Percentiles rank a stretch among this genome's conserved stretches.
Conservation (phyloP, 169 alveolate genomes). For the Cryptosporidium felis region DNA sequence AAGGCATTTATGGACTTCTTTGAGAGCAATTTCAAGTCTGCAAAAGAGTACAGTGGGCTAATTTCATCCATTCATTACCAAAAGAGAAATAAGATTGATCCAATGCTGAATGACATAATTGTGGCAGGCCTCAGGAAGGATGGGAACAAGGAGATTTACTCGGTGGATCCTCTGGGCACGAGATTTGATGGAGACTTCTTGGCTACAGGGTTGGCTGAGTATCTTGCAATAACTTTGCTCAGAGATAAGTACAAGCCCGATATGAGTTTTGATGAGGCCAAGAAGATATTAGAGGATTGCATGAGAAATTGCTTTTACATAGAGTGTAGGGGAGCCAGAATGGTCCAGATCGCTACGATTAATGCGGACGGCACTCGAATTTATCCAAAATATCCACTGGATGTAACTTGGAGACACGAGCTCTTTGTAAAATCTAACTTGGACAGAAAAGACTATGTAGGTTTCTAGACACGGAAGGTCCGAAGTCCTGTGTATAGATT, state of each 20-base stretch:
- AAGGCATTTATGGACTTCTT: constrained; percentile 38
- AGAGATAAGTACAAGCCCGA: constrained; percentile 74
- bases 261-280: constrained; percentile 78
- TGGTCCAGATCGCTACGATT: constrained; percentile 58
- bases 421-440: constrained; percentile 4
- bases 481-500: no score
- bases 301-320: constrained; percentile 66
- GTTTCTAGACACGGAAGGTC: no score
- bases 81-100: constrained; percentile 75
- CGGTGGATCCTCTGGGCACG: constrained; percentile 77
- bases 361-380: constrained; percentile 40
- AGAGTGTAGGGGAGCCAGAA: constrained; percentile 61
- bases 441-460: constrained; percentile 52
- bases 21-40: constrained; percentile 15
- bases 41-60: constrained; percentile 31
- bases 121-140: constrained; percentile 76
- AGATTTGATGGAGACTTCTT: constrained; percentile 74
- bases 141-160: constrained; percentile 74
- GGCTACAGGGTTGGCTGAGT: constrained; percentile 76
- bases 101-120: constrained; percentile 71
- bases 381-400: constrained; percentile 54
- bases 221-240: constrained; percentile 75
- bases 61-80: constrained; percentile 57
- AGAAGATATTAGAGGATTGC: constrained; percentile 73
- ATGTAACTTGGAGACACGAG: constrained; percentile 50